A percentile compares a stretch with the other conserved stretches of the same genome.
Conservation (phyloP, 108 stramenopile species). For the Cyclotella distinguenda region DNA sequence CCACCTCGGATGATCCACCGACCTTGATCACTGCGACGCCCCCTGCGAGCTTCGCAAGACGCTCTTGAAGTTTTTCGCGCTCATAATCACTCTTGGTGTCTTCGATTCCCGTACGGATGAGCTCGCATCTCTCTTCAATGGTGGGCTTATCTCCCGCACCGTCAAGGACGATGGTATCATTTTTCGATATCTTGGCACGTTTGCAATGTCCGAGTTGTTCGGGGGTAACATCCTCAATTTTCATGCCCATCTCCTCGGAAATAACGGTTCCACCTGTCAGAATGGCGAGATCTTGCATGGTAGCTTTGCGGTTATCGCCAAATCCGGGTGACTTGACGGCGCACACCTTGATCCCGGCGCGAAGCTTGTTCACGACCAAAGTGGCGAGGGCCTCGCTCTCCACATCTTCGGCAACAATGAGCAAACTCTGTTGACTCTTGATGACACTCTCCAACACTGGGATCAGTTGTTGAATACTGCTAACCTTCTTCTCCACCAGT, state of each 20-base stretch:
- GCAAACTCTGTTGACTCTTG: slow-evolving; percentile 89
- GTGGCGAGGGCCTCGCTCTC: slow-evolving; percentile 98
- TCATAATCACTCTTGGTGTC: slow-evolving; percentile 98
- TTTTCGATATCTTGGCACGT: slow-evolving; percentile 95
- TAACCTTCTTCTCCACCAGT: slow-evolving; percentile 99
- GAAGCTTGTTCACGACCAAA: slow-evolving; percentile 99
- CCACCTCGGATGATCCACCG: slow-evolving; percentile 97
- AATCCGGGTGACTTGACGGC: slow-evolving; percentile 99
- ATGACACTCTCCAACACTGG: slow-evolving; percentile 94
- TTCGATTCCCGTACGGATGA: slow-evolving; percentile 92
- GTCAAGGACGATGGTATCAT: slow-evolving; percentile 96
- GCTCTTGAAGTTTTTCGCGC: slow-evolving; percentile 99
- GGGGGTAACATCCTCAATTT: slow-evolving; percentile 91
- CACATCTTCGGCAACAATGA: slow-evolving; percentile 99
- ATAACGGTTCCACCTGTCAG: slow-evolving; percentile 98
- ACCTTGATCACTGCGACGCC: slow-evolving; percentile 99
- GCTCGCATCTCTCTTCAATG: slow-evolving; percentile 94
- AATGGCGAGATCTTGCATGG: slow-evolving; percentile 99
- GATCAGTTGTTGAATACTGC: slow-evolving; percentile 93
- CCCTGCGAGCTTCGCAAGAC: slow-evolving; percentile 97
- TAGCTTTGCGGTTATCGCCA: slow-evolving; percentile 99
- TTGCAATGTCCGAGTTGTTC: slow-evolving; percentile 93
- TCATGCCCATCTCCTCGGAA: slow-evolving; percentile 97
- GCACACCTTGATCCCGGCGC: slow-evolving; percentile 98
- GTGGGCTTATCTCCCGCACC: slow-evolving; percentile 87